Conservation (phyloP, 208 protist genomes). For the Angomonas ambiguus region DNA sequence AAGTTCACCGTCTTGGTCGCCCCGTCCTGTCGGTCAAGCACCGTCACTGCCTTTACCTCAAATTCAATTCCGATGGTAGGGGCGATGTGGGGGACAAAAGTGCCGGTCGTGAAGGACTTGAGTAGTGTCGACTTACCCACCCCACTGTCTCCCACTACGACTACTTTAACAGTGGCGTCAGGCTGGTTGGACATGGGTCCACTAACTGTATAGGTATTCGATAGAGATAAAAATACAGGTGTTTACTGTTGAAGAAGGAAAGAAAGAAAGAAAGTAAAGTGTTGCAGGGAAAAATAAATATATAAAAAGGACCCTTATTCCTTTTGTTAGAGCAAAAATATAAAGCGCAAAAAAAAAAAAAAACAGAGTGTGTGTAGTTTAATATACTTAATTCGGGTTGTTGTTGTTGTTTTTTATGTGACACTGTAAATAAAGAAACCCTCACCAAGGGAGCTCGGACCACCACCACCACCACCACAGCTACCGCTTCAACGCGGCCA, state of each 20-base stretch:
- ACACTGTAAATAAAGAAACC: no score
- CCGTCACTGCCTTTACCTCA: conserved; percentile 64
- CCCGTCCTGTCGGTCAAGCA: conserved; percentile 27
- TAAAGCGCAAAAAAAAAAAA: conserved; percentile 3
- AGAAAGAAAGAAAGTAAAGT: background rate
- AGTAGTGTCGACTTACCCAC: background rate
- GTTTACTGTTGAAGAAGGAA: background rate
- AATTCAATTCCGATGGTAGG: conserved; percentile 86
- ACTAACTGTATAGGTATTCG: background rate
- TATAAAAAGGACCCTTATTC: no score
- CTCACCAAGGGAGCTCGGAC: no score
- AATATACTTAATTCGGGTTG: no score
- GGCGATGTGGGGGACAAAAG: background rate
- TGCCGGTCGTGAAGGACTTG: background rate
- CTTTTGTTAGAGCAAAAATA: no score
- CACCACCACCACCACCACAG: no score
- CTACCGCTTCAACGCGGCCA: conserved; percentile 24
- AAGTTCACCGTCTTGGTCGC: conserved; percentile 66
- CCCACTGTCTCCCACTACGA: background rate
- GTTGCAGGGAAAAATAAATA: no score
- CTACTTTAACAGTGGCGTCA: background rate
- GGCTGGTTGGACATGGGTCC: background rate
- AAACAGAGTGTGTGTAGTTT: no score
- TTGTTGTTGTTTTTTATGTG: no score
- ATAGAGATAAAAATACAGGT: background rate